phyloP scores from a whole-genome alignment of 2,329 filamentous ascomycete species.

The Beauveria bassiana region DNA sequence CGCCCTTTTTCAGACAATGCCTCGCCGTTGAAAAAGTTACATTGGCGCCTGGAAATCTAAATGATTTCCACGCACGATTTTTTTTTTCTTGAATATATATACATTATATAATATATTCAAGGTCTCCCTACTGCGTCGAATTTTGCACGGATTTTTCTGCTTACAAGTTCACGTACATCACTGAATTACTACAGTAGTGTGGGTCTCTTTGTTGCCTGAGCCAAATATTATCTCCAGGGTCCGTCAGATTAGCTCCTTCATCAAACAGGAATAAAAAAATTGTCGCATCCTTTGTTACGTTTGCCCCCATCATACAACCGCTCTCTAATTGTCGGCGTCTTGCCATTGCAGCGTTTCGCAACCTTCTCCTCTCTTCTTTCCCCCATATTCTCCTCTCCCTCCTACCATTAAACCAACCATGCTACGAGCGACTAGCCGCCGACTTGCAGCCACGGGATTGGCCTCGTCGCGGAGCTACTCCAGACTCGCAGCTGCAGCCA shows the following conservation, averaged over 20 bases:
- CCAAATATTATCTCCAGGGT: background rate
- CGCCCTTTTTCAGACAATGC: too few relatives aligned
- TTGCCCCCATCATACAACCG: background rate
- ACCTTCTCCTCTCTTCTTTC: background rate
- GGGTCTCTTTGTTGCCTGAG: background rate
- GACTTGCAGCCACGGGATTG: background rate
- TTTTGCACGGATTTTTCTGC: too few relatives aligned
- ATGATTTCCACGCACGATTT: too few relatives aligned
- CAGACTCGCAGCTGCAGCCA: slow-evolving; percentile 2
- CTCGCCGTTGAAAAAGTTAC: too few relatives aligned
- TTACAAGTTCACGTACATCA: too few relatives aligned
- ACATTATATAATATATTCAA: too few relatives aligned
- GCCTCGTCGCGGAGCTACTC: slow-evolving; percentile 3
- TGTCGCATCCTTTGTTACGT: background rate
- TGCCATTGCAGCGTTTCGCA: slow-evolving; percentile 5
- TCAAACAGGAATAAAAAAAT: background rate
- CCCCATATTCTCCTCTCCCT: background rate
- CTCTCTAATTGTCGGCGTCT: background rate
- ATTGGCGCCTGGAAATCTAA: too few relatives aligned
- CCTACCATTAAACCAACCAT: background rate
- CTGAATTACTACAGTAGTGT: background rate
- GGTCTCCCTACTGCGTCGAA: too few relatives aligned
- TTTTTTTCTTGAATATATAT: too few relatives aligned
- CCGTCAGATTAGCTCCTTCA: slow-evolving; percentile 6
- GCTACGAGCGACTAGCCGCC: slow-evolving; percentile 6